phyloP scores from a whole-genome alignment of 768 basidiomycete genomes.

The Tylopilus felleus region DNA sequence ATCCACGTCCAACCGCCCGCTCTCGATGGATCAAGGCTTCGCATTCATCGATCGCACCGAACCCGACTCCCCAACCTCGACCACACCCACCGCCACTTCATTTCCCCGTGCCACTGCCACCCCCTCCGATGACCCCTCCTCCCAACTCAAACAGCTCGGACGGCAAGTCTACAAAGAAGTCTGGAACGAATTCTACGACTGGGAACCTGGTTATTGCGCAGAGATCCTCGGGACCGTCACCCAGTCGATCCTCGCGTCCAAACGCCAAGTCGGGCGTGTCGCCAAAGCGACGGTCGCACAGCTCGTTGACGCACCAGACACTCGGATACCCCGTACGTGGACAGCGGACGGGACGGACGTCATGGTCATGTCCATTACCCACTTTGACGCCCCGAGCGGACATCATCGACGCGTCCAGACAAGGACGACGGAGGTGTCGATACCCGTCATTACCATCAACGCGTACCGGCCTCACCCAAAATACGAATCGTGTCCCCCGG shows the following conservation, averaged over 20 bases:
- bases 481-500: slow-evolving; percentile 50
- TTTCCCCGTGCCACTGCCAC: neutral
- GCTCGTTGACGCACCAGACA: neutral
- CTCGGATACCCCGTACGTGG: no score
- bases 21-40: slow-evolving; percentile 13
- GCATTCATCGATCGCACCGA: slow-evolving; percentile 26
- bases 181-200: slow-evolving; percentile 48
- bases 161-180: slow-evolving; percentile 32
- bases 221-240: slow-evolving; percentile 19
- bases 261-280: slow-evolving; percentile 10
- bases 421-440: neutral
- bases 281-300: slow-evolving; percentile 8
- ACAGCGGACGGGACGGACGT: neutral
- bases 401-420: neutral
- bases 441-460: slow-evolving; percentile 20
- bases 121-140: neutral
- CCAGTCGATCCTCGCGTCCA: slow-evolving; percentile 9
- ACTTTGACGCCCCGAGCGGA: neutral
- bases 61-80: slow-evolving; percentile 10
- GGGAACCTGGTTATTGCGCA: slow-evolving; percentile 37
- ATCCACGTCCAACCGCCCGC: neutral
- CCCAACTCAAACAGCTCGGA: slow-evolving; percentile 22
- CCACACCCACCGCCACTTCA: neutral
- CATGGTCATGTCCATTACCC: slow-evolving; percentile 10
- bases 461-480: slow-evolving; percentile 22